A percentile compares a stretch with the other conserved stretches of the same genome.
Evolutionary conservation across 805 yeast genomes (phyloP).

Genomic region (Tetrapisispora fleetii): DNA sequence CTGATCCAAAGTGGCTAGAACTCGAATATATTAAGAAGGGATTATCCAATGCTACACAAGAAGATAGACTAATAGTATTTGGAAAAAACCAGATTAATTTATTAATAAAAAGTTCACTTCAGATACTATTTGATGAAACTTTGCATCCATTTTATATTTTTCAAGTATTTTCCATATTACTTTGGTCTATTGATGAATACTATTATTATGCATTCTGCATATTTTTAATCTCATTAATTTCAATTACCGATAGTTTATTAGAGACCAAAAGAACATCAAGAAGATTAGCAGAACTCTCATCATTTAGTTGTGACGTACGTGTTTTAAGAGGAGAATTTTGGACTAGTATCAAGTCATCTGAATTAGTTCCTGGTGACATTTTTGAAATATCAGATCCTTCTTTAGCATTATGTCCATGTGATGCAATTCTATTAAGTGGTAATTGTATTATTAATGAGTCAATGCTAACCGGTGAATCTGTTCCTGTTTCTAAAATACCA

Average conservation of each 20-base stretch:
- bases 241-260: constrained; percentile 69
- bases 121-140: constrained; percentile 74
- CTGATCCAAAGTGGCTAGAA: constrained; percentile 67
- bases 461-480: constrained; percentile 97
- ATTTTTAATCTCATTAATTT: constrained; percentile 70
- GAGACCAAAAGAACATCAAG: constrained; percentile 73
- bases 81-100: constrained; percentile 70
- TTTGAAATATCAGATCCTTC: constrained; percentile 87
- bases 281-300: constrained; percentile 64
- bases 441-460: constrained; percentile 96
- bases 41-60: constrained; percentile 55
- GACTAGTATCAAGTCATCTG: constrained; percentile 67
- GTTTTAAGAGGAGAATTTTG: constrained; percentile 91
- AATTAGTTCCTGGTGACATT: constrained; percentile 91
- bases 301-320: constrained; percentile 68
- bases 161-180: constrained; percentile 81
- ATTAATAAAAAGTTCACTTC: constrained; percentile 55
- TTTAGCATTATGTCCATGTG: constrained; percentile 70
- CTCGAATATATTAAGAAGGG: constrained; percentile 49
- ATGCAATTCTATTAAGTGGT: constrained; percentile 76
- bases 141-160: constrained; percentile 93
- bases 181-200: constrained; percentile 90
- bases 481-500: constrained; percentile 78
- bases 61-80: constrained; percentile 63
- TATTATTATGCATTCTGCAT: constrained; percentile 92